Evolutionary conservation across 2,329 filamentous ascomycete genomes (phyloP), one percentile per base, ranked within the genome.

Genomic region (Alternaria longipes): DNA sequence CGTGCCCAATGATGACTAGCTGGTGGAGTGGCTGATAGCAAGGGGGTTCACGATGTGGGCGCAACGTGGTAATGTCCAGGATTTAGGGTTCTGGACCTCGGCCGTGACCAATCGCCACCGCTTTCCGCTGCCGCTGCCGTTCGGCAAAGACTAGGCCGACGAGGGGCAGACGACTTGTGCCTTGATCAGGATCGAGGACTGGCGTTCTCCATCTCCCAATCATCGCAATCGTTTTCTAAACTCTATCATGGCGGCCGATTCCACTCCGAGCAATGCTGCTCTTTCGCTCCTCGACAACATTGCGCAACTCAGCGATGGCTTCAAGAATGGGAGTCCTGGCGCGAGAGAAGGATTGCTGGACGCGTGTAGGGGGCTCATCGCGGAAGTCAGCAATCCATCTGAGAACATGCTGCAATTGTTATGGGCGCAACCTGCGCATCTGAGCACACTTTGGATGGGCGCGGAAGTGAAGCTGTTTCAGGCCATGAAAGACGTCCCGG

Each of bases 341-440:
- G 64, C 71, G 14, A 53, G 71, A 49, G 64, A 72, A 56, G 67
- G 67, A 2, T 55, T 73, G 22, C 32, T 72, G 11, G 62, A 60
- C 24, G 65, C 68, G 1, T 66, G 64, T 34, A 59, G 66, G n/a
- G 65, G 65, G 38, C 67, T 76, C 36, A 67, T 72, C 34, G 36
- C 71, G 1, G 64, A 71, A 46, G 65, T 71, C 18, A 71, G 67
- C 40, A 63, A 73, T 38, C 69, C 71, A 11, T 67, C 69, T 0
- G 71, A 73, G 55, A 67, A 56, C 16, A 67, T 71, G 54, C 52
- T 71, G 18, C 59, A 66, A 4, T 34, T 70, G 45, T 40, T 72
- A 26, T 73, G 71, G 71, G 61, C 68, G 2, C 68, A 72, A n/a
- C 67, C 71, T 12, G 58, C 67, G 1, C 68, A 73, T 38, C 57